These are phyloP conservation scores for Cercospora sesami DNA, from an alignment of 2,329 filamentous ascomycete species.

Conservation along the genomic window DNA sequence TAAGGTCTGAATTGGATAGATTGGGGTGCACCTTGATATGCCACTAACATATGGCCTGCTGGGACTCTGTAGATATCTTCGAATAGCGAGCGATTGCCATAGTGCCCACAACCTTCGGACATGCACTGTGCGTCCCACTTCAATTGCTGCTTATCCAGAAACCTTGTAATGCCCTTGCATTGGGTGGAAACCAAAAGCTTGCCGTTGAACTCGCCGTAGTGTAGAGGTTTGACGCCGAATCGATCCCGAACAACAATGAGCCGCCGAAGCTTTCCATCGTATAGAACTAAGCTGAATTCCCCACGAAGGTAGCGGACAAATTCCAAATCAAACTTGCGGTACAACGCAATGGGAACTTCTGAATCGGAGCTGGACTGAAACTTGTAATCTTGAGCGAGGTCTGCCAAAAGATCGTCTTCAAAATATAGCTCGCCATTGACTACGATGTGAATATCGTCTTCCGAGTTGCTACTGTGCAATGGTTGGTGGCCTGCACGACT, in stretches of 20 bases:
- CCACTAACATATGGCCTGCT: background rate
- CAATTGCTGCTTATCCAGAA: background rate
- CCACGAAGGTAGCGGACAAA: slow-evolving; percentile 53
- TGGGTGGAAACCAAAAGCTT: background rate
- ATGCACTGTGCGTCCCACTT: background rate
- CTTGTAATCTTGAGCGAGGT: slow-evolving; percentile 42
- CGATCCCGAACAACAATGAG: slow-evolving; percentile 56
- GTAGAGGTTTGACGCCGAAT: slow-evolving; percentile 59
- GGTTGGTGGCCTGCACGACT: slow-evolving; percentile 51
- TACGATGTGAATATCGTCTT: slow-evolving; percentile 53
- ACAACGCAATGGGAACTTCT: slow-evolving; percentile 57
- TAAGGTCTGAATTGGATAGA: background rate
- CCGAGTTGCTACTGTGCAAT: slow-evolving; percentile 28
- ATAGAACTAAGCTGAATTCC: slow-evolving; percentile 57
- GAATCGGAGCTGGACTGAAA: slow-evolving; percentile 53
- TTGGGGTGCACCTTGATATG: background rate
- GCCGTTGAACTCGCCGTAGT: slow-evolving; percentile 39
- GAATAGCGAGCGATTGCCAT: background rate
- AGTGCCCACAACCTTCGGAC: background rate
- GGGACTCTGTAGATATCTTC: background rate
- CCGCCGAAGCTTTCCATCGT: slow-evolving; percentile 46
- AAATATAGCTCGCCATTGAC: slow-evolving; percentile 62
- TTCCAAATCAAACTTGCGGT: slow-evolving; percentile 50
- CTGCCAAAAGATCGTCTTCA: slow-evolving; percentile 47
- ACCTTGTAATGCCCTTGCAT: background rate